Conservation (phyloP, 345 rosid genomes). For the Syzygium grande region DNA sequence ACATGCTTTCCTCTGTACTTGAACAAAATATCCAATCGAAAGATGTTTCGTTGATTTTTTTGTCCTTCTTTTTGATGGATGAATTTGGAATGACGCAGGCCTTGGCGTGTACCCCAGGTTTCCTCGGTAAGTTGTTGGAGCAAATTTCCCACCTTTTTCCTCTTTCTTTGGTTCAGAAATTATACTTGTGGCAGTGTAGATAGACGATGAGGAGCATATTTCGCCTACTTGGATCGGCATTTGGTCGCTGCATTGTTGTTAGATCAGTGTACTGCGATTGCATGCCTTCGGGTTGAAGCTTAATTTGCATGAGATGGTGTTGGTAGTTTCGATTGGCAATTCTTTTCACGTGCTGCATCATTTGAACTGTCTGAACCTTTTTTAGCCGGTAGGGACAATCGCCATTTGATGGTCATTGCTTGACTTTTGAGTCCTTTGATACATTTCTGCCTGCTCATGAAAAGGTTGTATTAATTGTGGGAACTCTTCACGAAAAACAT, state of each 20-base stretch:
- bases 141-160: not conserved
- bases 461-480: not conserved
- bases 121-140: slow-evolving; percentile 51
- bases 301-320: not conserved
- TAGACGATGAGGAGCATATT: not conserved
- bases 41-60: not conserved
- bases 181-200: not conserved
- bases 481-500: not conserved
- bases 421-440: not conserved
- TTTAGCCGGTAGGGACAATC: not conserved
- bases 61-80: slow-evolving; percentile 6
- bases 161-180: not conserved
- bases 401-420: not conserved
- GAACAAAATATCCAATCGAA: not conserved
- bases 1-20: not conserved
- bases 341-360: not conserved
- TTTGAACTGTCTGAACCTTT: not conserved
- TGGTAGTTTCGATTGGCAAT: not conserved
- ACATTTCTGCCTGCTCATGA: not conserved
- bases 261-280: not conserved
- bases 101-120: slow-evolving; percentile 79
- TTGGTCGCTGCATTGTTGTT: not conserved
- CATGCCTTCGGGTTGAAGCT: not conserved
- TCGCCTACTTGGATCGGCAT: not conserved
- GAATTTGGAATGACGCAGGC: slow-evolving; percentile 36